Percentiles rank a stretch among this genome's conserved stretches.
phyloP scores from a whole-genome alignment of 768 basidiomycete genomes.

The Suillus decipiens region DNA sequence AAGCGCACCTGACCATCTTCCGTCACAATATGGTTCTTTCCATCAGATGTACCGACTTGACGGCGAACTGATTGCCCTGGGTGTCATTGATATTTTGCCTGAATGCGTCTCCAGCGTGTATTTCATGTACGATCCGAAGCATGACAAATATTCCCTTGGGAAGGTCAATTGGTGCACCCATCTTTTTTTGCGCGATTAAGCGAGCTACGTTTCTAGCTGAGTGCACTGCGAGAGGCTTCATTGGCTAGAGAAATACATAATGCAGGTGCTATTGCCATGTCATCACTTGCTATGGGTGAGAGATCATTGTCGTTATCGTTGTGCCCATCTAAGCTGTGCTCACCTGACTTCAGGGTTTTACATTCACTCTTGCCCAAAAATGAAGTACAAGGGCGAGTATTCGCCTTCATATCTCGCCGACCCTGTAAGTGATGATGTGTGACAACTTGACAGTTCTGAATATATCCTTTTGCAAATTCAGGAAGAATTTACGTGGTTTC shows the following conservation, averaged over 20 bases:
- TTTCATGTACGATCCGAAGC: constrained; percentile 82
- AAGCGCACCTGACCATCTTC: constrained; percentile 57
- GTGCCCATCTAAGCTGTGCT: not conserved
- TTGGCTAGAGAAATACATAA: constrained; percentile 74
- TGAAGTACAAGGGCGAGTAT: constrained; percentile 96
- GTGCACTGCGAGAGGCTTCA: constrained; percentile 79
- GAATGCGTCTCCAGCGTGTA: constrained; percentile 83
- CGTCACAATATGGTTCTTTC: constrained; percentile 84
- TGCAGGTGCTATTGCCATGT: constrained; percentile 64
- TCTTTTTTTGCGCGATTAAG: not conserved
- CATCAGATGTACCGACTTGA: constrained; percentile 89
- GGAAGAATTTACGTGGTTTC: constrained; percentile 81
- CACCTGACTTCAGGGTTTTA: constrained; percentile 70
- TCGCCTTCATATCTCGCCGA: constrained; percentile 85
- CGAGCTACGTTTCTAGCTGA: constrained; percentile 51
- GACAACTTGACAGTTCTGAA: constrained; percentile 10
- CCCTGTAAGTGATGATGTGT: constrained; percentile 53
- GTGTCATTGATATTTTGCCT: constrained; percentile 89
- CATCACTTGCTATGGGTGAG: constrained; percentile 86
- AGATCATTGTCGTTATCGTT: not conserved
- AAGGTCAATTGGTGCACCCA: constrained; percentile 50
- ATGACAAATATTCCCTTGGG: constrained; percentile 72
- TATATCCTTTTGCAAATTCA: constrained; percentile 28
- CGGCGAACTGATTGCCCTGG: constrained; percentile 79
- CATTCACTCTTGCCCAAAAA: constrained; percentile 89